phyloP scores from a whole-genome alignment of 805 yeast species.

The Kluyveromyces dobzhanskii region DNA sequence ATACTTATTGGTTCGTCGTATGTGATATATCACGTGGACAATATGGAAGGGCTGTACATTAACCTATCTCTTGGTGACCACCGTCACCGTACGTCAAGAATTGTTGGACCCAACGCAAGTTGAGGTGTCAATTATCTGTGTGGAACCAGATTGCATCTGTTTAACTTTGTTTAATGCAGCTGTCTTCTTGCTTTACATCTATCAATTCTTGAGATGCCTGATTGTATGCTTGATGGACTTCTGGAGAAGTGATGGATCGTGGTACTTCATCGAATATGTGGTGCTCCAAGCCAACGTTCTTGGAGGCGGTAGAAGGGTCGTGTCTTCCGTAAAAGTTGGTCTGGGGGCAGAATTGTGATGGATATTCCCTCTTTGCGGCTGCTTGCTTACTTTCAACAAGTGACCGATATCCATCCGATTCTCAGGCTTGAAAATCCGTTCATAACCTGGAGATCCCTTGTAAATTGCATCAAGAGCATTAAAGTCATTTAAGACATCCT shows the following conservation, averaged over 20 bases:
- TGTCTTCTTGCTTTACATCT: no score
- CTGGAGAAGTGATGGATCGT: not conserved
- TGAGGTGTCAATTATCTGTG: no score
- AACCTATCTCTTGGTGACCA: no score
- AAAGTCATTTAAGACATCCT: not conserved
- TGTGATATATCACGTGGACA: no score
- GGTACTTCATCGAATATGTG: conserved; percentile 2
- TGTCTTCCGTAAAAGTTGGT: not conserved
- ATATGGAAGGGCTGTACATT: no score
- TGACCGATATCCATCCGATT: conserved; percentile 25
- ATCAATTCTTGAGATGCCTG: not conserved
- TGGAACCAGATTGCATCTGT: no score
- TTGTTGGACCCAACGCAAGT: no score
- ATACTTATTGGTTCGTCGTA: no score
- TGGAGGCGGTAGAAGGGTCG: conserved; percentile 9
- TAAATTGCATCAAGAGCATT: conserved; percentile 12
- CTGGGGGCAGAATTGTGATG: not conserved
- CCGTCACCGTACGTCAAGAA: no score
- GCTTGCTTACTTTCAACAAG: conserved; percentile 12
- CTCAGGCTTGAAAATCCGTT: conserved; percentile 19
- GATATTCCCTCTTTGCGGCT: conserved; percentile 25
- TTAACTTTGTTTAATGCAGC: no score
- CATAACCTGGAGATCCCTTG: conserved; percentile 26
- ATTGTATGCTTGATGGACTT: conserved; percentile 1
- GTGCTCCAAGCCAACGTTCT: conserved; percentile 4